Evolutionary conservation across 345 rosid species (phyloP), one percentile per base, ranked within the genome.

Genomic region (Durio zibethinus): DNA sequence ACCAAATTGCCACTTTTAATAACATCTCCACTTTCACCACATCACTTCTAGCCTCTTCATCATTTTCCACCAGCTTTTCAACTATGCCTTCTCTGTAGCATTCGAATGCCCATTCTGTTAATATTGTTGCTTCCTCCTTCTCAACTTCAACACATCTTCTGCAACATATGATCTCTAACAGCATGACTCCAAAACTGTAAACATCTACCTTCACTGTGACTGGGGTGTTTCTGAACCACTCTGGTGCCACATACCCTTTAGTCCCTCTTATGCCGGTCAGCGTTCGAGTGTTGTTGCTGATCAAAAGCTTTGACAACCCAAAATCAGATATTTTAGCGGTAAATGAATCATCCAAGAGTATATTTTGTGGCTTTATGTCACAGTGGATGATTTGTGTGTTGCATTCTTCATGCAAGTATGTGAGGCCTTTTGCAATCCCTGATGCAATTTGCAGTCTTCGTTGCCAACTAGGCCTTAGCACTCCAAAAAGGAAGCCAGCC

Each of bases 341-440:
- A 69, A 77, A 86, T 12, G 72, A 53, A 25, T 76, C 83, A 27
- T 84, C 90, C 6, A 87, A 79, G 18, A 87, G 85, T 31, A 87
- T 82, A 36, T 87, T 87, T 59, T 87, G 88, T 2, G 90, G 88
- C 77, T 87, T 87, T 60, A 87, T 84, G 80, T 87, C 90, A n/a
- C 88, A 87, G 36, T 87, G 88, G 50, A 87, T 70, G 59, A 87
- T 87, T 81, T 85, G 85, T 4, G 74, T 82, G 73, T 80, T 82
- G 27, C 90, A 87, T 47, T 85, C 90, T 54, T 87, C 87, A 47
- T 87, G 90, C 52, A 85, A 82, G 40, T 87, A 87, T 16, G 81
- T 73, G 4, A 87, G 82, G 10, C 90, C 88, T 75, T 79, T 83
- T 5, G 88, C 90, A 40, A 86, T 85, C 4, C 88, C 88, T 2